Percentiles rank a stretch among this genome's conserved stretches.
These are phyloP conservation scores for Exophiala spinifera DNA, from an alignment of 2,329 filamentous ascomycete species.

Conservation along the genomic window DNA sequence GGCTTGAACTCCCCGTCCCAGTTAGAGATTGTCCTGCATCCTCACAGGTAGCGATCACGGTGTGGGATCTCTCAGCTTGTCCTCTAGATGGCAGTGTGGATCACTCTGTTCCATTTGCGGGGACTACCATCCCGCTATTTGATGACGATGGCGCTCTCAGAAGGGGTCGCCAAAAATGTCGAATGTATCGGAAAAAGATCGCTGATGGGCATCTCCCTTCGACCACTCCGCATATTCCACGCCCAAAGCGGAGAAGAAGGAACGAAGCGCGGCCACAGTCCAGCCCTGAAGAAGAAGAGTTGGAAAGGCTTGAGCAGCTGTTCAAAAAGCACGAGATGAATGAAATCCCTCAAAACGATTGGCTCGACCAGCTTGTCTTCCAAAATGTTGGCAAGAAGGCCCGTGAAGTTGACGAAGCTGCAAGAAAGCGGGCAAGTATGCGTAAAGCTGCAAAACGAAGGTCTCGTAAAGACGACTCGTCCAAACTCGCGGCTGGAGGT, in stretches of 20 bases:
- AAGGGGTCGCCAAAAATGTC: constrained; percentile 89
- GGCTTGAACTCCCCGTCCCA: constrained; percentile 81
- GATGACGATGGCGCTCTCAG: constrained; percentile 87
- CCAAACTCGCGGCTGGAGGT: constrained; percentile 33
- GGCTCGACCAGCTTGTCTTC: constrained; percentile 94
- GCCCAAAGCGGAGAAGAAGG: constrained; percentile 53
- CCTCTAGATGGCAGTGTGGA: constrained; percentile 66
- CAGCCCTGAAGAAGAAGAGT: constrained; percentile 74
- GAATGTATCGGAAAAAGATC: constrained; percentile 73
- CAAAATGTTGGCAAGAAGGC: constrained; percentile 79
- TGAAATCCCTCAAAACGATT: constrained; percentile 87
- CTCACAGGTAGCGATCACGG: constrained; percentile 81
- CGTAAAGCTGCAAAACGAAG: constrained; percentile 37
- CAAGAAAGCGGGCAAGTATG: constrained; percentile 53
- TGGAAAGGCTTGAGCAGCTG: constrained; percentile 81
- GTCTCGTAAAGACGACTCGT: constrained; percentile 7
- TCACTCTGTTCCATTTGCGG: constrained; percentile 87
- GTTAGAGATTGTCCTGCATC: constrained; percentile 80
- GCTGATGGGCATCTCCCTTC: constrained; percentile 83
- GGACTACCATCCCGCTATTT: constrained; percentile 88
- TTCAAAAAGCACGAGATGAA: constrained; percentile 99
- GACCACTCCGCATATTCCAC: constrained; percentile 68
- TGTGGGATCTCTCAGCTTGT: constrained; percentile 89
- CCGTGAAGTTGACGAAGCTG: constrained; percentile 61
- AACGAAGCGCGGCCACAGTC: constrained; percentile 46